Conservation (phyloP, 441 rosid genomes). For the Populus hybrid region DNA sequence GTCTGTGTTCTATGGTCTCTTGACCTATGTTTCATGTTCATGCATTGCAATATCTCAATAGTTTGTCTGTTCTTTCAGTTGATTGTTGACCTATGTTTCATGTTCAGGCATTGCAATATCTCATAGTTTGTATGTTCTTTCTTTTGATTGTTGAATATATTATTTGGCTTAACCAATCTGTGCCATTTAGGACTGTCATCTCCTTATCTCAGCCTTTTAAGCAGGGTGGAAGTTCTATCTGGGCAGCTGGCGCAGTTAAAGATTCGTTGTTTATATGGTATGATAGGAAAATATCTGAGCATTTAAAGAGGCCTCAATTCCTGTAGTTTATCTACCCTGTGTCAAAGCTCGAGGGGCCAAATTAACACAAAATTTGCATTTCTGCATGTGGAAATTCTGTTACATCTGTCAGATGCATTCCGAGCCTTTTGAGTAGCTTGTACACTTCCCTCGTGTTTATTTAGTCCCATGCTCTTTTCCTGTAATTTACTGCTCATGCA, state of each 20-base stretch:
- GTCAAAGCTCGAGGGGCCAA: conserved; percentile 19
- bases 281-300: conserved; percentile 65
- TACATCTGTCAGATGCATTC: conserved; percentile 12
- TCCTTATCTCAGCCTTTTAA: conserved; percentile 72
- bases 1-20: neutral
- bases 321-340: conserved; percentile 21
- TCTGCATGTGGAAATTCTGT: conserved; percentile 8
- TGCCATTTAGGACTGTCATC: conserved; percentile 54
- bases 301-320: conserved; percentile 45
- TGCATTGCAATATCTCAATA: conserved; percentile 15
- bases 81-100: conserved; percentile 6
- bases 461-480: conserved; percentile 2
- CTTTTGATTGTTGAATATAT: conserved; percentile 31
- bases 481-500: neutral
- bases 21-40: conserved; percentile 4
- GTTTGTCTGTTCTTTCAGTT: conserved; percentile 13
- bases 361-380: conserved; percentile 14
- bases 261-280: conserved; percentile 61
- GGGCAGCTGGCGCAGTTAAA: conserved; percentile 75
- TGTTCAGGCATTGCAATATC: conserved; percentile 11
- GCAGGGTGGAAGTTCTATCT: conserved; percentile 73
- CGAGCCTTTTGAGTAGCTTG: neutral
- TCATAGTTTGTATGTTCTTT: conserved; percentile 13
- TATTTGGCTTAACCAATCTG: conserved; percentile 46
- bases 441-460: neutral